Base-by-base conservation (phyloP, 1,284 basidiomycete species). In the Wolfiporia cocos region DNA sequence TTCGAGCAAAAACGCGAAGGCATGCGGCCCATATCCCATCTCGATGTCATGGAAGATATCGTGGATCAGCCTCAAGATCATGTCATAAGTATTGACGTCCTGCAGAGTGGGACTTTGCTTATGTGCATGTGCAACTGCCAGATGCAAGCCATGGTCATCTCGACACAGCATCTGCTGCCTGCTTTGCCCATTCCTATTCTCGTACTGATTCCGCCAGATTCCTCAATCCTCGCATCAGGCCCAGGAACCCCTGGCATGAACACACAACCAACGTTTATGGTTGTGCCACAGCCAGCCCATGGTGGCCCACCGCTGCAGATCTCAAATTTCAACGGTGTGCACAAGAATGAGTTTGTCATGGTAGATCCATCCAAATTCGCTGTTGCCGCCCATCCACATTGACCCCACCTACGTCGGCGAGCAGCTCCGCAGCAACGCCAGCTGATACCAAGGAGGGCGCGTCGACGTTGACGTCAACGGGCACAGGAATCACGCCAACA, bases 71-170 rank as follows among this genome's bases (percentile, higher is more conserved):
- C 71, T 23, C 63, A 64, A 15, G 85, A 89, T 51, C 75, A 75
- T 57, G 69, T 80, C 45, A 84, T 86, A 57, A 55, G 76, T 37
- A 41, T 28, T 9, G 7, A 14, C 26, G 26, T 28, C 26, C 26
- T 28, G 14, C n/a, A n/a, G n/a, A n/a, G n/a, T n/a, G n/a, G n/a
- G n/a, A n/a, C n/a, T n/a, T n/a, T n/a, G n/a, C n/a, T n/a, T n/a
- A n/a, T n/a, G n/a, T n/a, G n/a, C n/a, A n/a, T n/a, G n/a, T n/a
- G 23, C 17, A 10, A 15, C 15, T 4, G 14, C 17, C 52, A 87
- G 87, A 86, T 86, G 7, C 77, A 78, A 51, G 89, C 87, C 1
- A 93, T 92, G 89, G 73, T 81, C 34, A 86, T 87, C 33, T 90
- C 88, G 6, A 90, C 87, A 0, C 78, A 87, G 50, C 91, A 94